Base-by-base conservation (phyloP, 208 protist genomes). In the Acanthamoeba triangularis region DNA sequence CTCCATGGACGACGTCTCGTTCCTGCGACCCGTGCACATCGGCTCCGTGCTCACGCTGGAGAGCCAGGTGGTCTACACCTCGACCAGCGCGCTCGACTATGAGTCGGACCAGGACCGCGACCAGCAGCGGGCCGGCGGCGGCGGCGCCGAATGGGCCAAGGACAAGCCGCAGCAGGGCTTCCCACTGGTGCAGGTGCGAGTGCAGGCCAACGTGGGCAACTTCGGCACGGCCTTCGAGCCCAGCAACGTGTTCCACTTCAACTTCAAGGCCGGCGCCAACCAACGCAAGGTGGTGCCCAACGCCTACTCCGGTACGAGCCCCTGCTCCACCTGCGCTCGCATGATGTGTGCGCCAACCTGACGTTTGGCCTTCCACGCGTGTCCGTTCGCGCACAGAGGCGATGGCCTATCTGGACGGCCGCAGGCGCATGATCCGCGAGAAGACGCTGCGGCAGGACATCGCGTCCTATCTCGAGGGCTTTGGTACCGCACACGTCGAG, bases 221-320 rank as follows among this genome's bases (percentile, higher is more conserved):
- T 84, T 94, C 28, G 72, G 69, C 4, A 47, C 20, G 6, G 30
- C 30, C 20, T 78, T 72, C 33, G 69, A 80, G 47, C 4, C 69
- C 18, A 94, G 52, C 63, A 94, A 94, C 69, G 72, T 85, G 69
- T 85, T 94, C 72, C 90, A 94, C 47, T 85, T 94, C 30, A 94
- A 56, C 90, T 94, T 94, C 49, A 78, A 52, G 52, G 93, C 30
- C 52, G 25, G 25, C 10, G 6, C 41, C 61, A 94, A 94, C 69
- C 93, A 41, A 41, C 63, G n/a, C 8, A 30, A 44, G 28, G 72
- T 94, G 14, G 49, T 94, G 4, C 90, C 90, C 41, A 78, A 82
- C 47, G 49, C 90, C 49, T 94, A 94, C 41, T 94, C 69, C 14
- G 44, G 90, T 94, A 85, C 41, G 7, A 25, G 16, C n/a, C 35